Evolutionary conservation across 176 grass and related monocot species (phyloP), one percentile per base, ranked within the genome.

Genomic region (Paspalum notatum): DNA sequence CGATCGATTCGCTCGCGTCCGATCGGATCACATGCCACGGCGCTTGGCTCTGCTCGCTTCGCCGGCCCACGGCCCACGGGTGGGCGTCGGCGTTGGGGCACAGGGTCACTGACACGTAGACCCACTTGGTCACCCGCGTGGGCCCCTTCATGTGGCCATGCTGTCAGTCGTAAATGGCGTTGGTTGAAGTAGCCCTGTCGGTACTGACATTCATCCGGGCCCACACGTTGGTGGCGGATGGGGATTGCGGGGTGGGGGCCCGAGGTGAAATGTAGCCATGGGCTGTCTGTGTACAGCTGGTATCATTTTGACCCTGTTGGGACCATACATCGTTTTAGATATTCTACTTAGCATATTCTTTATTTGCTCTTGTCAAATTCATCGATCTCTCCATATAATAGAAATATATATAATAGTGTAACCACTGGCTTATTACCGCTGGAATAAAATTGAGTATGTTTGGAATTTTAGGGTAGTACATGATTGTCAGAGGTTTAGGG

Each of bases 271-370:
- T 68, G 63, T 69, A 40, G 61, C 40, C 24, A 39, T 41, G 55
- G 82, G 71, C 75, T 72, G 82, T 64, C 75, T 72, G 66, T 82
- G 87, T 82, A 90, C 88, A 86, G 79, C 88, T 86, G 78, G 77
- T 71, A 0, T 71, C 32, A 32, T 82, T 66, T 57, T 85, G 77
- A 38, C 10, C 71, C 70, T 80, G 22, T 61, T 49, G 46, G 55
- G 64, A 75, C 43, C 74, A 61, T 62, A 55, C 17, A 73, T 46
- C 0, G 24, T 38, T 26, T 40, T 82, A 76, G 27, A 82, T 86
- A 12, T 25, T 82, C 12, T 32, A 32, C 32, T 32, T 32, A 32
- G 32, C 16, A 62, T 85, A 82, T 86, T 90, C 59, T 82, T 85
- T 80, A 65, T 82, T 82, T 41, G 49, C 65, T 49, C 32, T 44